Percentiles rank a stretch among this genome's conserved stretches.
Conservation (phyloP, 768 basidiomycete species). For the Lactarius psammicola region DNA sequence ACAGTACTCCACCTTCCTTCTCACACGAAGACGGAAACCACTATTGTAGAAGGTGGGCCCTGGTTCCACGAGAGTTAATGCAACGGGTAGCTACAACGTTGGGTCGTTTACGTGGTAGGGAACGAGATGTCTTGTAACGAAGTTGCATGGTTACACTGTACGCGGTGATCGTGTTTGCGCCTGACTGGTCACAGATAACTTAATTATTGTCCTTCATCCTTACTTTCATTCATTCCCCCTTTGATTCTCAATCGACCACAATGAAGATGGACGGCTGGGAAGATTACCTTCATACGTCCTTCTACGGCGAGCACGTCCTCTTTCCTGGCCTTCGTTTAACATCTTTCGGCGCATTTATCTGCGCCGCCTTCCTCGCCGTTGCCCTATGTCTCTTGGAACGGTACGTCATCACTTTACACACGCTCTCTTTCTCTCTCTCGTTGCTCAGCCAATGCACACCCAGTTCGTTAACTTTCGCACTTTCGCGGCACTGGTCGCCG, state of each 20-base stretch:
- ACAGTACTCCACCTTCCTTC: background rate
- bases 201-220: too few relatives aligned
- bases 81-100: background rate
- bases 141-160: background rate
- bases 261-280: constrained; percentile 47
- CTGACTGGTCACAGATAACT: too few relatives aligned
- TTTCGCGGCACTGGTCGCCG: constrained; percentile 52
- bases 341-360: constrained; percentile 49
- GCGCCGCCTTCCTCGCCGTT: constrained; percentile 45
- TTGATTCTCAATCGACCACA: background rate
- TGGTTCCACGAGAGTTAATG: background rate
- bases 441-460: background rate
- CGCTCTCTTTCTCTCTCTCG: background rate
- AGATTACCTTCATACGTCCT: constrained; percentile 45
- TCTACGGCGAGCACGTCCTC: constrained; percentile 48
- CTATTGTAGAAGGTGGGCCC: background rate
- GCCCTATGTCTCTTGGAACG: constrained; percentile 56
- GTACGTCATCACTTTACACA: constrained; percentile 36
- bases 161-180: background rate
- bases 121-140: background rate
- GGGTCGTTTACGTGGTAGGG: background rate
- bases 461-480: constrained; percentile 51
- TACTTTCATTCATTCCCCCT: constrained; percentile 2
- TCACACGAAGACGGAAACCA: background rate
- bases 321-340: constrained; percentile 44